phyloP scores from a whole-genome alignment of 2,329 filamentous ascomycete genomes.

The Monosporascus sp. region DNA sequence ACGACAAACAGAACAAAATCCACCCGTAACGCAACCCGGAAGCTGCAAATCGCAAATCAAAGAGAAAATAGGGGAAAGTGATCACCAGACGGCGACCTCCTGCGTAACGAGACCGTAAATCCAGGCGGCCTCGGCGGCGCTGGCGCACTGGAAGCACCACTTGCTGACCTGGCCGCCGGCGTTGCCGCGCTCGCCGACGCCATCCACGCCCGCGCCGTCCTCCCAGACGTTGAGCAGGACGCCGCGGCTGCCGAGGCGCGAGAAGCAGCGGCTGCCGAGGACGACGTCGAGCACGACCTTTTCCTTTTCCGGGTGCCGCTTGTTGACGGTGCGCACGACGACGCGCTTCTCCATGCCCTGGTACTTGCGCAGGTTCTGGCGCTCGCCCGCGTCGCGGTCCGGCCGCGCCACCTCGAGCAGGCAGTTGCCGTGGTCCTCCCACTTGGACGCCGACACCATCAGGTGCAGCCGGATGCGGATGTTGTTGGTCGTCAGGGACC shows the following conservation, averaged over 20 bases:
- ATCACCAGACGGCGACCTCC: conserved; percentile 40
- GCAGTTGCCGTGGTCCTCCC: conserved; percentile 87
- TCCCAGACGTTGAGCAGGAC: conserved; percentile 89
- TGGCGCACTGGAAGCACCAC: conserved; percentile 59
- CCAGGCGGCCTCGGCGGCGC: conserved; percentile 48
- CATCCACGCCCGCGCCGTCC: conserved; percentile 57
- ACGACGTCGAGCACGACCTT: conserved; percentile 75
- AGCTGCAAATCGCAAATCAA: not conserved
- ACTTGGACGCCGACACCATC: conserved; percentile 70
- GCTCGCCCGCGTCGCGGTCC: conserved; percentile 46
- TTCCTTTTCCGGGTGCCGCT: conserved; percentile 50
- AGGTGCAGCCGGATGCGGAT: conserved; percentile 83
- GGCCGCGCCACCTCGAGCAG: conserved; percentile 75
- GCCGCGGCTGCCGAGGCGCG: conserved; percentile 74
- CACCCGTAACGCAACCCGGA: too few species aligned
- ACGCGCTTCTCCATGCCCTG: conserved; percentile 79
- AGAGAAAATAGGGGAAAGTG: conserved; percentile 9
- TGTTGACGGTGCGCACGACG: conserved; percentile 67
- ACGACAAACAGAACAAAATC: too few species aligned
- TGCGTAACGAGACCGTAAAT: conserved; percentile 53
- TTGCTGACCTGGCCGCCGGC: conserved; percentile 53
- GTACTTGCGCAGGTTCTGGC: conserved; percentile 53
- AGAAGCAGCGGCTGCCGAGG: conserved; percentile 78
- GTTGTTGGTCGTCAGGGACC: conserved; percentile 65
- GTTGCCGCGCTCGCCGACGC: conserved; percentile 46